Percentiles rank a stretch among this genome's conserved stretches.
These are phyloP conservation scores for Phytophthora aleatoria DNA, from an alignment of 352 stramenopile species.

Conservation along the genomic window DNA sequence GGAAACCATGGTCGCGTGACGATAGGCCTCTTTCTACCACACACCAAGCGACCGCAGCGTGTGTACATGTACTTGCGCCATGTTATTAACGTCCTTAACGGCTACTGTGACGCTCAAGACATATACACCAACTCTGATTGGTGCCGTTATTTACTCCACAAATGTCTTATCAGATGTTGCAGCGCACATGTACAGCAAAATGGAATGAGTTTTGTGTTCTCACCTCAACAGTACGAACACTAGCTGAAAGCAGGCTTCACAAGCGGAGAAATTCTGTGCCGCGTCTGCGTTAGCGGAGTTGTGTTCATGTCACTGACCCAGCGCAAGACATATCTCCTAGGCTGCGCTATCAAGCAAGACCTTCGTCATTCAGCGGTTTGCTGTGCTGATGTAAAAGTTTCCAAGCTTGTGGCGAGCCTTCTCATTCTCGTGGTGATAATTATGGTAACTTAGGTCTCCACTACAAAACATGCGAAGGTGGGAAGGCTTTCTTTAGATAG, in stretches of 20 bases:
- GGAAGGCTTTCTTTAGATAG: conserved; percentile 5
- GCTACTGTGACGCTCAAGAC: background rate
- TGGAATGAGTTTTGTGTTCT: background rate
- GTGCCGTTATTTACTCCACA: background rate
- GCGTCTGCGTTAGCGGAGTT: background rate
- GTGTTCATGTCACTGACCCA: background rate
- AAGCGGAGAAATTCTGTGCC: background rate
- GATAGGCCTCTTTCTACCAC: background rate
- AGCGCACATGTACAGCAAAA: background rate
- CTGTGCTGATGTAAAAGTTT: background rate
- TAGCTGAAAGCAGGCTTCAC: background rate
- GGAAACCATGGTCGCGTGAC: background rate
- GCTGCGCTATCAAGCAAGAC: background rate
- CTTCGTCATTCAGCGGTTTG: background rate
- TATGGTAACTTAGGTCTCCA: background rate
- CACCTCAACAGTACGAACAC: background rate
- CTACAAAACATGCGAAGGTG: conserved; percentile 1
- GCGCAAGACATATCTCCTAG: background rate
- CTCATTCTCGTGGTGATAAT: background rate
- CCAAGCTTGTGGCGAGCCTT: background rate
- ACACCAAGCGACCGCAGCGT: too few species aligned
- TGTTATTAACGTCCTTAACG: background rate
- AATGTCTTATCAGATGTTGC: conserved; percentile 1
- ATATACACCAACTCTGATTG: too few species aligned
- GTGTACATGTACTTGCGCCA: too few species aligned